Evolutionary conservation across 768 basidiomycete genomes (phyloP).

Genomic region (Calocera cornea): DNA sequence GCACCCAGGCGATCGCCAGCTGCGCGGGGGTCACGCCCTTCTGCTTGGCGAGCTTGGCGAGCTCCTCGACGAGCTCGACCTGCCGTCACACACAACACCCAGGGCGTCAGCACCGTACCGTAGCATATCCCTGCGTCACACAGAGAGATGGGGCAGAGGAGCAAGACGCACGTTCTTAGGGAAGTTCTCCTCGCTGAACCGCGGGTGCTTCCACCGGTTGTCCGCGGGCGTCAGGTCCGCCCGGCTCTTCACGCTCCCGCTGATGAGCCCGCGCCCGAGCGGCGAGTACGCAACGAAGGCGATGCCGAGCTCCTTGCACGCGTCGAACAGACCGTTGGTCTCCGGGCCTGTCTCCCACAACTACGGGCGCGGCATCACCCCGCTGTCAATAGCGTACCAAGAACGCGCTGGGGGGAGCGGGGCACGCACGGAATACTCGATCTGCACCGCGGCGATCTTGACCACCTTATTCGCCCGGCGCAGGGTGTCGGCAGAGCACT

Average conservation of each 20-base stretch:
- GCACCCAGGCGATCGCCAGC: constrained; percentile 30
- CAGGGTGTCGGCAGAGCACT: constrained; percentile 21
- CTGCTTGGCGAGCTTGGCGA: constrained; percentile 22
- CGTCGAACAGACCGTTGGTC: constrained; percentile 11
- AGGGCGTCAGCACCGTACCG: too few species aligned
- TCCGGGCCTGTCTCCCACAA: background rate
- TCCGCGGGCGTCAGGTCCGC: constrained; percentile 7
- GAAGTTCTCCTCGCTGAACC: constrained; percentile 11
- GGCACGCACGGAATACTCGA: constrained; percentile 18
- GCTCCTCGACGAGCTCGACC: constrained; percentile 12
- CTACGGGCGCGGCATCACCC: background rate
- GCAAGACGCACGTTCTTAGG: constrained; percentile 7
- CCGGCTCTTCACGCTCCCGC: background rate
- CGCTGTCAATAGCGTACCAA: too few species aligned
- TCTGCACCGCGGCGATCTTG: constrained; percentile 22
- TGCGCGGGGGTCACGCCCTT: constrained; percentile 28
- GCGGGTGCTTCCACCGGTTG: constrained; percentile 6
- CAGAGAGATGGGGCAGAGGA: background rate
- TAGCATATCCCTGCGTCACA: constrained; percentile 13
- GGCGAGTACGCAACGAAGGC: constrained; percentile 12
- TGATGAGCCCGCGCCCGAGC: constrained; percentile 5
- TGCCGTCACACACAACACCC: background rate
- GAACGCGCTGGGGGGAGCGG: too few species aligned
- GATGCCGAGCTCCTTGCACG: constrained; percentile 15
- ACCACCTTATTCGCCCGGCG: constrained; percentile 17